Conservation (phyloP, 2,329 filamentous ascomycete species). For the Aaosphaeria arxii region DNA sequence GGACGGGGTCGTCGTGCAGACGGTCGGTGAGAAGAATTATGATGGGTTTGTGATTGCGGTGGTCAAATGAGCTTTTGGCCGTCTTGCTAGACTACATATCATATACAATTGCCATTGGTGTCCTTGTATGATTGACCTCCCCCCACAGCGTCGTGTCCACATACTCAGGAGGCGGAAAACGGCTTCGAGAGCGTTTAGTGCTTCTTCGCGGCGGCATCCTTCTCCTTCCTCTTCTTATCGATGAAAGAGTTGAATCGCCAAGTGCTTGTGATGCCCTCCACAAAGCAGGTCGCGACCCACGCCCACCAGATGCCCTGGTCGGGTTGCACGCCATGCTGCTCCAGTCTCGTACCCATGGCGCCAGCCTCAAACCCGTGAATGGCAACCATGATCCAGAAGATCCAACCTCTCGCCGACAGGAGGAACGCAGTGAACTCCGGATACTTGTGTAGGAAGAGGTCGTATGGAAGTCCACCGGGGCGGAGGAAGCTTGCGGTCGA, state of each 20-base stretch:
- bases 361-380: slow-evolving; percentile 66
- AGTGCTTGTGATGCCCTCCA: slow-evolving; percentile 53
- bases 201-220: slow-evolving; percentile 26
- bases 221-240: slow-evolving; percentile 24
- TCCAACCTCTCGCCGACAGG: slow-evolving; percentile 55
- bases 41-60: slow-evolving; percentile 46
- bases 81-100: too few species aligned
- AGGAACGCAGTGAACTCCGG: slow-evolving; percentile 60
- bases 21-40: slow-evolving; percentile 47
- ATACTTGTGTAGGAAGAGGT: slow-evolving; percentile 44
- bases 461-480: slow-evolving; percentile 31
- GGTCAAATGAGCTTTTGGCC: slow-evolving; percentile 22
- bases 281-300: slow-evolving; percentile 52
- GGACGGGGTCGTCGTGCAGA: slow-evolving; percentile 45
- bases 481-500: slow-evolving; percentile 27
- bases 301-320: slow-evolving; percentile 50
- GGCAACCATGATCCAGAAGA: slow-evolving; percentile 58
- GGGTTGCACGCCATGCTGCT: slow-evolving; percentile 50
- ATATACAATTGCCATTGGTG: too few species aligned
- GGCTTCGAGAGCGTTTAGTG: slow-evolving; percentile 12
- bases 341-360: slow-evolving; percentile 47
- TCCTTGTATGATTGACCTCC: too few species aligned
- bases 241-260: slow-evolving; percentile 34
- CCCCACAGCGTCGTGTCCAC: too few species aligned
- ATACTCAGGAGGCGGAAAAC: too few species aligned